Evolutionary conservation across 805 yeast species (phyloP).

Genomic region (Starmerella asiatica): DNA sequence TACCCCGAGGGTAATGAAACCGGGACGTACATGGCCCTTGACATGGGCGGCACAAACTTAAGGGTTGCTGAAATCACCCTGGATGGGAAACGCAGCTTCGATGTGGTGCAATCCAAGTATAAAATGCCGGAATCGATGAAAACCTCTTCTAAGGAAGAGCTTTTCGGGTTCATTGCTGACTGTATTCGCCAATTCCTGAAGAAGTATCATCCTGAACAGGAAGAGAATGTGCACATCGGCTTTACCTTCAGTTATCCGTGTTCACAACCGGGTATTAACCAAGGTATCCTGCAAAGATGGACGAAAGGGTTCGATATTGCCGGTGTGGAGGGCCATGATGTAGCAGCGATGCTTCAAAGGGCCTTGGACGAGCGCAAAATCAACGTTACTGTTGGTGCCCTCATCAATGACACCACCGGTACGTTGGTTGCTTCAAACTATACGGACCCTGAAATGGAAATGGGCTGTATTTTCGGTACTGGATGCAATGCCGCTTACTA

Average conservation of each 20-base stretch:
- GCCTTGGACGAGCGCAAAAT: slow-evolving; percentile 51
- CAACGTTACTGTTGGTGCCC: slow-evolving; percentile 78
- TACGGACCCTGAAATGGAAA: slow-evolving; percentile 72
- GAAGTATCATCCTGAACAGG: slow-evolving; percentile 51
- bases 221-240: slow-evolving; percentile 60
- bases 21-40: slow-evolving; percentile 86
- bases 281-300: slow-evolving; percentile 88
- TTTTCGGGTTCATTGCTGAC: slow-evolving; percentile 78
- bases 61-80: slow-evolving; percentile 80
- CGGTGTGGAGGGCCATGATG: slow-evolving; percentile 88
- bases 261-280: slow-evolving; percentile 62
- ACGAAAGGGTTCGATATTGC: slow-evolving; percentile 93
- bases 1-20: slow-evolving; percentile 83
- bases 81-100: slow-evolving; percentile 68
- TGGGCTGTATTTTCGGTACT: slow-evolving; percentile 95
- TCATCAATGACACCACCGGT: slow-evolving; percentile 95
- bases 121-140: slow-evolving; percentile 64
- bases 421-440: slow-evolving; percentile 87
- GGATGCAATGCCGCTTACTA: slow-evolving; percentile 96
- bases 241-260: slow-evolving; percentile 87
- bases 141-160: slow-evolving; percentile 58
- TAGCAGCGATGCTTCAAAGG: slow-evolving; percentile 76
- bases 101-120: slow-evolving; percentile 75
- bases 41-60: slow-evolving; percentile 93
- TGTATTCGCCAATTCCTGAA: slow-evolving; percentile 59